Conservation (phyloP, 192 early-diverging fungal species). For the Oehlia diaphana region DNA sequence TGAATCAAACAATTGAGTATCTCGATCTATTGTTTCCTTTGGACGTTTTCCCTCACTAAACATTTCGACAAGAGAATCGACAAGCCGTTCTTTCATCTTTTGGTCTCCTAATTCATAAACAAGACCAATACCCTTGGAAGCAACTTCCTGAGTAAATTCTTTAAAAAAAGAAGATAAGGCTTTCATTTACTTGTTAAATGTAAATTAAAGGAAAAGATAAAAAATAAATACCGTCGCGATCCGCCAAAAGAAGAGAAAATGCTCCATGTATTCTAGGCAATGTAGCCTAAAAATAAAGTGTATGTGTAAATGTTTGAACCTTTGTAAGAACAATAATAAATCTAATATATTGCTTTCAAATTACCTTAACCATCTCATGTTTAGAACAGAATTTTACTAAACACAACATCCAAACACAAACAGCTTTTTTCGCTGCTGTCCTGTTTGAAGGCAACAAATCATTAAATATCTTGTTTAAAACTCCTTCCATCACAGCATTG, state of each 20-base stretch:
- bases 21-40: slow-evolving; percentile 51
- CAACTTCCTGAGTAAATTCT: slow-evolving; percentile 84
- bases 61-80: slow-evolving; percentile 71
- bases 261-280: slow-evolving; percentile 70
- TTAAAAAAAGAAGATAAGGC: not conserved
- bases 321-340: not conserved
- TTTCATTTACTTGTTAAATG: not conserved
- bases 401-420: slow-evolving; percentile 78
- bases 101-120: slow-evolving; percentile 81
- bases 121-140: slow-evolving; percentile 83
- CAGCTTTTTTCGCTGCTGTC: slow-evolving; percentile 63
- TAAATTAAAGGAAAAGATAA: not conserved
- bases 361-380: slow-evolving; percentile 50
- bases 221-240: slow-evolving; percentile 70
- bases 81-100: slow-evolving; percentile 63
- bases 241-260: slow-evolving; percentile 73
- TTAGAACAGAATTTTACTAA: slow-evolving; percentile 71
- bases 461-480: slow-evolving; percentile 57
- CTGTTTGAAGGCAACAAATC: slow-evolving; percentile 52
- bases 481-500: slow-evolving; percentile 37
- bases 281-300: slow-evolving; percentile 38
- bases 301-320: not conserved
- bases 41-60: slow-evolving; percentile 69
- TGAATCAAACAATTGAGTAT: slow-evolving; percentile 73
- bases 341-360: not conserved